A percentile compares a stretch with the other conserved stretches of the same genome.
These are phyloP conservation scores for Backusella westeae DNA, from an alignment of 192 early-diverging fungal species.

Conservation along the genomic window DNA sequence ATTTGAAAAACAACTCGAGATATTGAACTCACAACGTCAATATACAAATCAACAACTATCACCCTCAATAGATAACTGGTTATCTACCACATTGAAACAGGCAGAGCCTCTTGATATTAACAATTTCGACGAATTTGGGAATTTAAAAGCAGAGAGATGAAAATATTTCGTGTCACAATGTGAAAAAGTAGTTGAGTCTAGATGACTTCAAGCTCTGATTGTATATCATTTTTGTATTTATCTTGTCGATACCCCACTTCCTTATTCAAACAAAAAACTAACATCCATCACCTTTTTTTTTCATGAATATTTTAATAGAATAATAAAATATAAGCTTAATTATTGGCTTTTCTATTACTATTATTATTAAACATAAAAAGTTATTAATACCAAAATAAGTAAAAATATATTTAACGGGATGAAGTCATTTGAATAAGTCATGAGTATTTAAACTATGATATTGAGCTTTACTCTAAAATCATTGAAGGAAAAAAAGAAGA, in stretches of 20 bases:
- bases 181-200: neutral
- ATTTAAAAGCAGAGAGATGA: neutral
- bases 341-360: neutral
- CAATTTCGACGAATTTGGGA: constrained; percentile 1
- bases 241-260: neutral
- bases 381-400: neutral
- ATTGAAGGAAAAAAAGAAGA: too few relatives aligned
- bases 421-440: neutral
- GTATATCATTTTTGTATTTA: constrained; percentile 6
- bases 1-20: neutral
- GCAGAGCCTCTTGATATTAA: neutral
- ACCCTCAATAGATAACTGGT: neutral
- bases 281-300: neutral
- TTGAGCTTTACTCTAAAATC: neutral
- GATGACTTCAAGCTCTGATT: neutral
- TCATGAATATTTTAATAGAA: neutral
- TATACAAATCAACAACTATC: neutral
- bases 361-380: neutral
- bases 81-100: neutral
- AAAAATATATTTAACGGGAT: neutral
- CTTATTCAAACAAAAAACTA: neutral
- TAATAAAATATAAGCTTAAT: neutral
- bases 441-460: neutral
- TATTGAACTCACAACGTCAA: neutral
- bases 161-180: neutral